Evolutionary conservation across 106 monocot species (phyloP), one percentile per base, ranked within the genome.

Genomic region (Dendrobium catenatum): DNA sequence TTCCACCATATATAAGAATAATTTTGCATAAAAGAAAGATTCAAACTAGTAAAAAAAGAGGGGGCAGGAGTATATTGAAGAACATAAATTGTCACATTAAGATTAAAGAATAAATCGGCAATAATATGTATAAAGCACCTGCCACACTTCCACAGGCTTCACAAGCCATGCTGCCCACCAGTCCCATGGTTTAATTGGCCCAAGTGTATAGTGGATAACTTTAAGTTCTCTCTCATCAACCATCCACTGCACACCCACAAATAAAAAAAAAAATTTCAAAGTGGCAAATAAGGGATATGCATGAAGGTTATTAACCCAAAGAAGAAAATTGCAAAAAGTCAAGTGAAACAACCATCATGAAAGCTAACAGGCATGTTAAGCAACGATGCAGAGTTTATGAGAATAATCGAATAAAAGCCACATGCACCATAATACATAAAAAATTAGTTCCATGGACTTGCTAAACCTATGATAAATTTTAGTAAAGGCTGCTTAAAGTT

Each of bases 161-260:
- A 99, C 78, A 55, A 99, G 87, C 99, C 99, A 99, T 79, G 93
- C 91, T 55, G 99, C 93, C 91, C 91, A 99, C 99, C 99, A 99
- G 80, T 99, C 99, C 99, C 99, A 99, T 48, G 99, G 99, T 82
- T 99, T 99, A 75, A 99, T 90, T n/a, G 99, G 99, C 29, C 99
- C 99, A 67, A 99, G 88, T 0, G 99, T 99, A 75, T 99, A 99
- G 22, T 99, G 99, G 76, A 99, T 99, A 66, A 99, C 84, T 73
- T 84, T 75, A 78, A 99, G 93, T 84, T 99, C 99, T 75, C 80
- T 95, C 82, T 95, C 99, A 79, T 99, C 90, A 82, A 99, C 99
- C 99, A 99, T 99, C 99, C 99, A 99, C 99, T 99, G 86, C 31
- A 86, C 5, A 75, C 78, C 64, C 72, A 43, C 31, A 75, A 42